These are phyloP conservation scores for Fusarium sp. DNA, from an alignment of 2,329 filamentous ascomycete species.

Conservation along the genomic window DNA sequence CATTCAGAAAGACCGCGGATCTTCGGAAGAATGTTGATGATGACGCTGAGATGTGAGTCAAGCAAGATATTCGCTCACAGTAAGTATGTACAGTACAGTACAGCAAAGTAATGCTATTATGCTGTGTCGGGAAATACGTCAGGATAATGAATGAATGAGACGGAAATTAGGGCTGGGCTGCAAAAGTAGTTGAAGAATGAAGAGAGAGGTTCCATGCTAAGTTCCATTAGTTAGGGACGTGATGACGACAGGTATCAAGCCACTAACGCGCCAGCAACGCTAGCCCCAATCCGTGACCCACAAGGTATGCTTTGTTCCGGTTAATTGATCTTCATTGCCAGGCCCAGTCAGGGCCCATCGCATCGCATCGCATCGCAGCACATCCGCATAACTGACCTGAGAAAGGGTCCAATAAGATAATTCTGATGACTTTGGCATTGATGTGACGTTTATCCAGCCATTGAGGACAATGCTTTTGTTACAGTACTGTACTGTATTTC, in stretches of 20 bases:
- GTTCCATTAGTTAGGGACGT: slow-evolving; percentile 1
- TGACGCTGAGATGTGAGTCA: slow-evolving; percentile 26
- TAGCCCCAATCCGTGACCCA: slow-evolving; percentile 32
- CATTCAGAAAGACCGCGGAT: slow-evolving; percentile 34
- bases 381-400: neutral
- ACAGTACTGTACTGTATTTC: neutral
- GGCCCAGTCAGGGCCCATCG: neutral
- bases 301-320: slow-evolving; percentile 15
- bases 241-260: slow-evolving; percentile 46
- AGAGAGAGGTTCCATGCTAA: slow-evolving; percentile 31
- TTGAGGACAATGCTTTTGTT: neutral
- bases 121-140: neutral
- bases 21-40: slow-evolving; percentile 1
- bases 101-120: slow-evolving; percentile 4
- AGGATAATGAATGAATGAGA: slow-evolving; percentile 18
- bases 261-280: slow-evolving; percentile 30
- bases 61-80: slow-evolving; percentile 11
- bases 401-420: slow-evolving; percentile 18
- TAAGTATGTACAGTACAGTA: neutral
- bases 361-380: neutral
- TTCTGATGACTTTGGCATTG: neutral
- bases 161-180: slow-evolving; percentile 22
- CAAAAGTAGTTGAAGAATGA: slow-evolving; percentile 23
- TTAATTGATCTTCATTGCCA: neutral
- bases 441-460: neutral